A percentile compares a stretch with the other conserved stretches of the same genome.
phyloP scores from a whole-genome alignment of 345 rosid genomes.

The Linum trigynum region DNA sequence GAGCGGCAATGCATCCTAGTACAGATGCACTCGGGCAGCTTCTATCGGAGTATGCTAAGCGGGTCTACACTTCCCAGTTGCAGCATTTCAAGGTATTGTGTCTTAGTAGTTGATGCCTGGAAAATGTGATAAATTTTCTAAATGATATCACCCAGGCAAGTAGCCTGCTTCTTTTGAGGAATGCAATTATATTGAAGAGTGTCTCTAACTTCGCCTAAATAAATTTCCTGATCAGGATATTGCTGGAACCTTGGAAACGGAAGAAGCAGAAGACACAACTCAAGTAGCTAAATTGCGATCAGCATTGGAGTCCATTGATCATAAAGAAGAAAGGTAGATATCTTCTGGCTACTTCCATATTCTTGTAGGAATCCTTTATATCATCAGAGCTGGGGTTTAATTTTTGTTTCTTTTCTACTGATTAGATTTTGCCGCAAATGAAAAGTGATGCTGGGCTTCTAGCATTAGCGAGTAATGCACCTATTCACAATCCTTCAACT shows the following conservation, averaged over 20 bases:
- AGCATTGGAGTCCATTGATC: constrained; percentile 96
- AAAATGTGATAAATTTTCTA: background rate
- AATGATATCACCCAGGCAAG: too few relatives aligned
- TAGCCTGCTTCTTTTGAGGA: too few relatives aligned
- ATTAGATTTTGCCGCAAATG: constrained; percentile 92
- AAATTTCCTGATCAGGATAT: constrained; percentile 66
- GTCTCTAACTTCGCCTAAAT: too few relatives aligned
- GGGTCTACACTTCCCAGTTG: constrained; percentile 84
- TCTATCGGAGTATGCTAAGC: constrained; percentile 81
- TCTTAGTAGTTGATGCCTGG: constrained; percentile 21
- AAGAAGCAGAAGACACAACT: constrained; percentile 79
- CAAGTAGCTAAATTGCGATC: constrained; percentile 91
- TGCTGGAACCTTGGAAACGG: constrained; percentile 87
- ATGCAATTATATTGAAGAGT: background rate
- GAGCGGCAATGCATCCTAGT: constrained; percentile 81
- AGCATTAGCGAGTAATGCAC: constrained; percentile 53
- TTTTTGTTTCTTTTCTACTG: constrained; percentile 9
- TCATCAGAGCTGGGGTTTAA: background rate
- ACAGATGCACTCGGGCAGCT: constrained; percentile 99
- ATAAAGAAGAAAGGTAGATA: constrained; percentile 94
- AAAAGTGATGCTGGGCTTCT: constrained; percentile 70
- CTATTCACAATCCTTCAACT: constrained; percentile 71
- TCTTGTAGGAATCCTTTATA: background rate
- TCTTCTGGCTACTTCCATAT: too few relatives aligned
- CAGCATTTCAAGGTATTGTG: constrained; percentile 99